phyloP scores from a whole-genome alignment of 73 alveolate species.

The Paramecium pentaurelia region DNA sequence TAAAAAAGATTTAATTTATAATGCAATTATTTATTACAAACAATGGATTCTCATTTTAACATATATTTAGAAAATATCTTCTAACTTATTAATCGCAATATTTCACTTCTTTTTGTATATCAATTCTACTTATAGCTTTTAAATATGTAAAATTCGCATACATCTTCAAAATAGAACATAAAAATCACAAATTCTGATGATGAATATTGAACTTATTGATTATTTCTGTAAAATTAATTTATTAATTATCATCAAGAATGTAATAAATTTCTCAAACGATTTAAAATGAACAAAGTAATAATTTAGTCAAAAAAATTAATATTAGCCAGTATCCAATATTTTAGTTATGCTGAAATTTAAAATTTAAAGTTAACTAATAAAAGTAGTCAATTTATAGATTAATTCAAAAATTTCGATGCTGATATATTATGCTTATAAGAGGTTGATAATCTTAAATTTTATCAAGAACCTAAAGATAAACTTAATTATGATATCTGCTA shows the following conservation, averaged over 20 bases:
- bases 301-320: background rate
- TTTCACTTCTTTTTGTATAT: background rate
- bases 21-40: background rate
- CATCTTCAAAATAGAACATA: background rate
- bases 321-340: background rate
- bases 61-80: too few species aligned
- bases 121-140: background rate
- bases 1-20: constrained; percentile 37
- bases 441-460: background rate
- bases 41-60: background rate
- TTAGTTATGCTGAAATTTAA: background rate
- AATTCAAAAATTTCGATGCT: background rate
- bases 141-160: background rate
- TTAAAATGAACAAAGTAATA: background rate
- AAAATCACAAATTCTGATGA: background rate
- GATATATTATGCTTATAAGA: constrained; percentile 44
- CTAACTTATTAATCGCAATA: too few species aligned
- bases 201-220: background rate
- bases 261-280: background rate
- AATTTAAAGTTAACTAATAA: background rate
- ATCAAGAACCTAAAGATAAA: background rate
- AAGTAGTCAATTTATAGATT: background rate
- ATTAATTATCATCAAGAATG: background rate
- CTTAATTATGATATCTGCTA: background rate
- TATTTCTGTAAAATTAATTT: background rate